Evolutionary conservation across 2,329 filamentous ascomycete species (phyloP), one percentile per base, ranked within the genome.

Genomic region (Botryotinia convoluta): DNA sequence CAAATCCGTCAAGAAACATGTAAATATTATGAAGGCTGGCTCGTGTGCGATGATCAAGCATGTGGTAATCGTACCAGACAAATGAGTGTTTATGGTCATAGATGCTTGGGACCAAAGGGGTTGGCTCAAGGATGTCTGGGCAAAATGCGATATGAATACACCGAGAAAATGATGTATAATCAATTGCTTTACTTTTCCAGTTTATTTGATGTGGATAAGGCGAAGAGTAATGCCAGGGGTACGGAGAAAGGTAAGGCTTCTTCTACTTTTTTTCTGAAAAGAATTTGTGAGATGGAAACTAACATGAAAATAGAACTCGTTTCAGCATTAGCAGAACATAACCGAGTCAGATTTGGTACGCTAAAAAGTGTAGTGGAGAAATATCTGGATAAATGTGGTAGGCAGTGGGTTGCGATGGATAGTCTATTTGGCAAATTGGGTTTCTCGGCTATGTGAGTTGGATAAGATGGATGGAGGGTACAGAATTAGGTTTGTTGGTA

Each of bases 321-420:
- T 18, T 81, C 88, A 35, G 90, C 90, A 3, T 84, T 98, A 73
- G 94, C 90, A 5, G 93, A 95, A 80, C 90, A 94, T 82, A 99
- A 99, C 82, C 88, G 93, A 73, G 86, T 87, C 57, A 86, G 94
- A 75, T 98, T 98, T 81, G 88, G 83, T 18, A 93, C 92, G 0
- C 84, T 95, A 77, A 93, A 91, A 85, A 87, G 87, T 10, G 90
- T 94, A 22, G 93, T 97, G 8, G 93, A 95, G 76, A 89, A 85
- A 79, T 97, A 97, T 83, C 83, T 97, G 78, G 93, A 94, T 79
- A 96, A 95, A 84, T 97, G 94, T 82, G 95, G 95, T 39, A 86
- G 93, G 78, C 92, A 94, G 82, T 97, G 94, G 93, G 95, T 98
- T 70, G 92, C 93, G 77, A 98, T 97, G 95, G 94, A 96, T 82